A percentile compares a stretch with the other conserved stretches of the same genome.
Conservation (phyloP, 768 basidiomycete genomes). For the Lepiota venenata region DNA sequence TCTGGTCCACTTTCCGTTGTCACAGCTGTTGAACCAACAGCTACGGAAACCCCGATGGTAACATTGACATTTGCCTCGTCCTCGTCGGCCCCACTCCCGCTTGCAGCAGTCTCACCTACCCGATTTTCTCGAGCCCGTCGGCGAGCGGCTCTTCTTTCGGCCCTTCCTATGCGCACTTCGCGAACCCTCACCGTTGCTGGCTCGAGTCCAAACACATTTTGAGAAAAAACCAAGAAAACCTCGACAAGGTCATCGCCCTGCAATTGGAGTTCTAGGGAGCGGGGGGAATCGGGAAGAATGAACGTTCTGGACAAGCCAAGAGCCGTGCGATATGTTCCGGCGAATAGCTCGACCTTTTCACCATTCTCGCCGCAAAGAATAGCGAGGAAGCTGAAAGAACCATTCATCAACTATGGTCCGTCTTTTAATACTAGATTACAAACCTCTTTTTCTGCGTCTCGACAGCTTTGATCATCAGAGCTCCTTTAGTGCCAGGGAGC, state of each 20-base stretch:
- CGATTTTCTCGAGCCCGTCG: conserved; percentile 72
- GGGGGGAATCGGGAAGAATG: conserved; percentile 87
- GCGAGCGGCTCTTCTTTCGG: conserved; percentile 81
- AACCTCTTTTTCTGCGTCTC: conserved; percentile 90
- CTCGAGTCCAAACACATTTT: conserved; percentile 90
- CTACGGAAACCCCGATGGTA: conserved; percentile 57
- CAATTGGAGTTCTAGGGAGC: conserved; percentile 81
- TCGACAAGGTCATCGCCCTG: conserved; percentile 93
- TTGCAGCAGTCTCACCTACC: conserved; percentile 42
- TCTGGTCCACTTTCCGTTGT: conserved; percentile 30
- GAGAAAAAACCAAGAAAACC: conserved; percentile 86
- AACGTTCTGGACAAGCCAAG: conserved; percentile 90
- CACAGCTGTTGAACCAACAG: conserved; percentile 35
- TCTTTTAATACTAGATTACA: conserved; percentile 11
- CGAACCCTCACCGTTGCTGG: conserved; percentile 93
- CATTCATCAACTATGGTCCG: not conserved
- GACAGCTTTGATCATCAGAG: conserved; percentile 79
- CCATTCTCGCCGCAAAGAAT: conserved; percentile 91
- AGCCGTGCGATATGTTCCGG: conserved; percentile 87
- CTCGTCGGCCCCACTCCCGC: conserved; percentile 39
- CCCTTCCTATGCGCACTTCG: conserved; percentile 87
- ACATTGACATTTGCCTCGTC: conserved; percentile 60
- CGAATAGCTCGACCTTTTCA: conserved; percentile 92
- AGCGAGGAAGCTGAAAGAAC: conserved; percentile 69
- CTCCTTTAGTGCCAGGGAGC: conserved; percentile 86